phyloP scores from a whole-genome alignment of 345 rosid species.

The Tarenaya hassleriana region DNA sequence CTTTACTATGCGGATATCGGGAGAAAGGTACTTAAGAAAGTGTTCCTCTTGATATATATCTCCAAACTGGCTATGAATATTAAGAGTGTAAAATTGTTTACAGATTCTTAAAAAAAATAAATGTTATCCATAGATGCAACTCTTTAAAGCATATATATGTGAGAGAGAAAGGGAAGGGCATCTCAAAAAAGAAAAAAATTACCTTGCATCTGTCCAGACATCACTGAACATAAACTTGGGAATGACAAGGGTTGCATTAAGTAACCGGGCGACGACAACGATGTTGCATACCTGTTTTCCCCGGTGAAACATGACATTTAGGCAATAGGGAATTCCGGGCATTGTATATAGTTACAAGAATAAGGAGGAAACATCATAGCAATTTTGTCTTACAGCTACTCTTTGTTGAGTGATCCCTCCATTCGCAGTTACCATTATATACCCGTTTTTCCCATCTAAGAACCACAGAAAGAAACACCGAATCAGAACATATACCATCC shows the following conservation, averaged over 20 bases:
- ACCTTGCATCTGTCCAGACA: constrained; percentile 95
- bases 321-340: constrained; percentile 7
- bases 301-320: constrained; percentile 16
- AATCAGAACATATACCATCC: not conserved
- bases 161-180: constrained; percentile 19
- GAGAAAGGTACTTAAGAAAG: constrained; percentile 59
- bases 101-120: too few species aligned
- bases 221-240: constrained; percentile 91
- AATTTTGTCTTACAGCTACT: constrained; percentile 69
- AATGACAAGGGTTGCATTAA: constrained; percentile 83
- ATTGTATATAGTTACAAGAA: not conserved
- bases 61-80: constrained; percentile 63
- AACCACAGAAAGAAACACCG: constrained; percentile 5
- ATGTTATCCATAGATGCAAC: too few species aligned
- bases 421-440: constrained; percentile 86
- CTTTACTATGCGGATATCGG: constrained; percentile 79
- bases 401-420: constrained; percentile 98
- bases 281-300: constrained; percentile 79
- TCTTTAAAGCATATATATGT: too few species aligned
- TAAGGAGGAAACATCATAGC: not conserved
- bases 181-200: constrained; percentile 18
- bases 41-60: constrained; percentile 89
- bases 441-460: constrained; percentile 81
- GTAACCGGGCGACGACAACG: constrained; percentile 72
- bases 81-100: constrained; percentile 16